phyloP scores from a whole-genome alignment of 495 filamentous ascomycete genomes.

The Pyrenopolyporus hunteri region DNA sequence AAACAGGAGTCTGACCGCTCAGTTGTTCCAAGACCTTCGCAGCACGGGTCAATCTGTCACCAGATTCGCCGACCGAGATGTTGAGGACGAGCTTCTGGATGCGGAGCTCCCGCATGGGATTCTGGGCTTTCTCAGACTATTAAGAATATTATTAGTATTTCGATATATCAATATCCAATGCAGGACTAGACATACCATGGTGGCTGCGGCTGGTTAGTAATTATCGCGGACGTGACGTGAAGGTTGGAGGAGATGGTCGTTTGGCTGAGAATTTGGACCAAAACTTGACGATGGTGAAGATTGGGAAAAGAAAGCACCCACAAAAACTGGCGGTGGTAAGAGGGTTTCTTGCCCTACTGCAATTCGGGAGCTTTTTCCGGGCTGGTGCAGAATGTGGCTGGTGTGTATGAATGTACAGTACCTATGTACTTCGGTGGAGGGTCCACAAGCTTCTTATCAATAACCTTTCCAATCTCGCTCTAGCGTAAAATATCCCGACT shows the following conservation, averaged over 20 bases:
- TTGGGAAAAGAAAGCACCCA: slow-evolving; percentile 37
- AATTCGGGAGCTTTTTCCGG: background rate
- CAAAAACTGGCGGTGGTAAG: slow-evolving; percentile 29
- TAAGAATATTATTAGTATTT: slow-evolving; percentile 25
- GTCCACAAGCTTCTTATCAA: slow-evolving; percentile 31
- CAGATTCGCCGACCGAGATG: slow-evolving; percentile 99
- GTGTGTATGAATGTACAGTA: background rate
- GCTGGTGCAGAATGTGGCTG: slow-evolving; percentile 37
- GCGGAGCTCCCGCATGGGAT: slow-evolving; percentile 99
- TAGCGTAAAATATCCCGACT: too few species aligned
- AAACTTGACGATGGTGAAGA: slow-evolving; percentile 25
- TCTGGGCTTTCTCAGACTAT: slow-evolving; percentile 76
- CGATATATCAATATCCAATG: background rate
- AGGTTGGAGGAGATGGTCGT: slow-evolving; percentile 16
- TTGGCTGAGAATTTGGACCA: slow-evolving; percentile 18
- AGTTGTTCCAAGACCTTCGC: slow-evolving; percentile 99
- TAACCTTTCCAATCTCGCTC: slow-evolving; percentile 8
- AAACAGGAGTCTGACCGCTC: slow-evolving; percentile 98
- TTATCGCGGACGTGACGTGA: slow-evolving; percentile 14
- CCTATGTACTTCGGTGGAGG: slow-evolving; percentile 12
- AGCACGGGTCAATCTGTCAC: slow-evolving; percentile 99
- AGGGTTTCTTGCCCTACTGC: slow-evolving; percentile 44
- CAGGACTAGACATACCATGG: slow-evolving; percentile 37
- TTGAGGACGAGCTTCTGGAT: slow-evolving; percentile 99
- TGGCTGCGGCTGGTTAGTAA: slow-evolving; percentile 43